A percentile compares a stretch with the other conserved stretches of the same genome.
These are phyloP conservation scores for Inosperma sp. DNA, from an alignment of 768 basidiomycete genomes.

Conservation along the genomic window DNA sequence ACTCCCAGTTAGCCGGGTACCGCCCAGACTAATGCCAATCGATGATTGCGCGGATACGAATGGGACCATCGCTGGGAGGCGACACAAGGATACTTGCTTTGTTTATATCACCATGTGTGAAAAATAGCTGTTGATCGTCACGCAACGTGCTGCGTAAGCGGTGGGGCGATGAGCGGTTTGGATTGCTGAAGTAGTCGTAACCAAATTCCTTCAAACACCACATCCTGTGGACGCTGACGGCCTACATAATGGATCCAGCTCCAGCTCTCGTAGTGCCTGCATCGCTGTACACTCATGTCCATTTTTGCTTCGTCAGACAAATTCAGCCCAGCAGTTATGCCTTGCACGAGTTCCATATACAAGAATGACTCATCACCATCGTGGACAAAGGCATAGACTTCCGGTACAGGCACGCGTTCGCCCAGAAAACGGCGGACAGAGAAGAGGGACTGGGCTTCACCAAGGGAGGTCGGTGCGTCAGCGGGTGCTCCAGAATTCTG, in stretches of 20 bases:
- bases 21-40: conserved; percentile 1
- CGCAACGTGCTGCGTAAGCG: not conserved
- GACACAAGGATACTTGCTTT: not conserved
- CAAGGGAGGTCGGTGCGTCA: not conserved
- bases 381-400: conserved; percentile 3
- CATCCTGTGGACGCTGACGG: conserved; percentile 2
- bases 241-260: not conserved
- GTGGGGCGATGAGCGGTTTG: not conserved
- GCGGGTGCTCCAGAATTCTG: not conserved
- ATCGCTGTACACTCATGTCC: not conserved
- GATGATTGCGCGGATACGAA: not conserved
- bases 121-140: not conserved
- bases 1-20: conserved; percentile 7
- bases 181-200: conserved; percentile 1
- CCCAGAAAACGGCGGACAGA: conserved; percentile 1
- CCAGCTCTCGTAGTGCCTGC: not conserved
- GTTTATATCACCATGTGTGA: conserved; percentile 1
- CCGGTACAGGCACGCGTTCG: not conserved
- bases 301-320: conserved; percentile 2
- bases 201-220: not conserved
- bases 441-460: not conserved
- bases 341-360: conserved; percentile 2
- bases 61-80: not conserved
- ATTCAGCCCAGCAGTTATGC: conserved; percentile 7
- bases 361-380: not conserved